Base-by-base conservation (phyloP, 2,329 filamentous ascomycete species). In the Aspergillus sp. region DNA sequence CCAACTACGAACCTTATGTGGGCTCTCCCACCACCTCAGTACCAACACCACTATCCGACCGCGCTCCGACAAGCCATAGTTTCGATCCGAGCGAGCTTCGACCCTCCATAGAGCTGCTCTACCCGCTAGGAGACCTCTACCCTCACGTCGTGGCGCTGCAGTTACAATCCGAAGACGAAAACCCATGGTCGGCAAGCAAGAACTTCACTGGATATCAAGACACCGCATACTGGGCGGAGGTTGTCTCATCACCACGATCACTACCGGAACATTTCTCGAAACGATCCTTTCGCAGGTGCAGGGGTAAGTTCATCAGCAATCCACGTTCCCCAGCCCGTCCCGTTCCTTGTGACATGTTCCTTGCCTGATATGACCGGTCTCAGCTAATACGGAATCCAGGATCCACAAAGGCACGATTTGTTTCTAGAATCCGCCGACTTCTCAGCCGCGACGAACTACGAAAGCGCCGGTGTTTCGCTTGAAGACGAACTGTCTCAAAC, bases 1-100 rank as follows among this genome's bases (percentile, higher is more conserved):
- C 67, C 62, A 75, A 75, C 68, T 75, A 74, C 56, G 71, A 75
- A 58, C 67, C 72, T 50, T 73, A 75, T 52, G 73, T 75, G 62
- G 63, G 73, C 72, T 39, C 39, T 48, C 17, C 33, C 27, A 9
- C 27, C 27, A 9, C 33, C 17, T 27, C 11, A 22, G 13, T 2
- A 47, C 15, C 17, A 12, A 22, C n/a, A 19, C 15, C 17, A 27
- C 15, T 50, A 19, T 39, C 59, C 60, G 37, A 63, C 55, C 11
- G 7, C 5, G 5, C 15, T 41, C 15, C 9, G 27, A 30, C 27
- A 30, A 68, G 66, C 47, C 64, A 64, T 45, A 68, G 66, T 54
- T 57, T 69, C 44, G 67, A 72, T 22, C 66, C 65, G 49, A 66
- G 65, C 61, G 51, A 49, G 54, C 66, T 65, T 48, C 68, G 61